These are phyloP conservation scores for Coleophoma cylindrospora DNA, from an alignment of 2,329 filamentous ascomycete genomes.

Conservation along the genomic window DNA sequence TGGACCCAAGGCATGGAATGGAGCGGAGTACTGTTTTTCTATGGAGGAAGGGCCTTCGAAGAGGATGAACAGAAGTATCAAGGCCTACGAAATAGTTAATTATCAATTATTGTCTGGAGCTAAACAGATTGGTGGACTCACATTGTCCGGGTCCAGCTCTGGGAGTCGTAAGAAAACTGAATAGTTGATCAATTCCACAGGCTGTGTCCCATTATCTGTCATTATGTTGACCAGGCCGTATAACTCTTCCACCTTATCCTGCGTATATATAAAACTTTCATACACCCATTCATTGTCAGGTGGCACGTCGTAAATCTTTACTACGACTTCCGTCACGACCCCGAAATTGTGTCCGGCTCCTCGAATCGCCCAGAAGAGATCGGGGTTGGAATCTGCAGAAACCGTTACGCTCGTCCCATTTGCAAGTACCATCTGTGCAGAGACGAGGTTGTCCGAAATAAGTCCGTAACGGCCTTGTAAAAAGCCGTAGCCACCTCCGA, in stretches of 20 bases:
- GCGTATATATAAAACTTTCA: slow-evolving; percentile 37
- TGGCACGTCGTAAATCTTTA: slow-evolving; percentile 38
- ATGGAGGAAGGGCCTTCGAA: slow-evolving; percentile 35
- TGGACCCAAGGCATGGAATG: slow-evolving; percentile 36
- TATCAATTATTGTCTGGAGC: neutral
- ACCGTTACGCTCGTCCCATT: slow-evolving; percentile 42
- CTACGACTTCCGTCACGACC: slow-evolving; percentile 42
- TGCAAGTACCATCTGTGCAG: slow-evolving; percentile 34
- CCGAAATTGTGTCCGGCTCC: slow-evolving; percentile 55
- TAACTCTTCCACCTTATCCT: slow-evolving; percentile 41
- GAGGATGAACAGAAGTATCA: slow-evolving; percentile 34
- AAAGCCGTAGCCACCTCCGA: slow-evolving; percentile 38
- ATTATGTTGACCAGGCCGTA: slow-evolving; percentile 41
- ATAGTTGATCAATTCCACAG: slow-evolving; percentile 40
- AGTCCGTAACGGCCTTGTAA: slow-evolving; percentile 34
- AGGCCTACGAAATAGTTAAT: slow-evolving; percentile 20
- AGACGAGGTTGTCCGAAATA: slow-evolving; percentile 37
- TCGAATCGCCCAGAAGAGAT: slow-evolving; percentile 50
- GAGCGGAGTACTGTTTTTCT: slow-evolving; percentile 31
- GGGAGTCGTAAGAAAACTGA: slow-evolving; percentile 38
- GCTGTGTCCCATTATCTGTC: slow-evolving; percentile 36
- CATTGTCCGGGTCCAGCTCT: slow-evolving; percentile 31
- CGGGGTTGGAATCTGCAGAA: slow-evolving; percentile 19
- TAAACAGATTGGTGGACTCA: slow-evolving; percentile 12
- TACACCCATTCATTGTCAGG: slow-evolving; percentile 29